phyloP scores from a whole-genome alignment of 1,284 basidiomycete genomes.

The Flammula alnicola region DNA sequence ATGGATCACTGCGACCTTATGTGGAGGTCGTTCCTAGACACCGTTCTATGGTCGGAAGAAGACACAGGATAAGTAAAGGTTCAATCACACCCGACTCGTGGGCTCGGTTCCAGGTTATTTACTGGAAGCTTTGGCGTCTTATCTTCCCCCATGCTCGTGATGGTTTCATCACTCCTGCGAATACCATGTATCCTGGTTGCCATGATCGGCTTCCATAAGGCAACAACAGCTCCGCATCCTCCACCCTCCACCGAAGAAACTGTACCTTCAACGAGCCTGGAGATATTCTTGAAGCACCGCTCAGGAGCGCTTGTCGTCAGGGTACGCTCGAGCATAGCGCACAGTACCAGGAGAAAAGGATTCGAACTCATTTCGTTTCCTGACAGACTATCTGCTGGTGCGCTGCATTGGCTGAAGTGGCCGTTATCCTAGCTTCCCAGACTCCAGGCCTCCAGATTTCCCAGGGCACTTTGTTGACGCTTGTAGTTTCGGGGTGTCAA shows the following conservation, averaged over 20 bases:
- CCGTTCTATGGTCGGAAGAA: slow-evolving; percentile 19
- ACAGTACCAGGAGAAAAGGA: background rate
- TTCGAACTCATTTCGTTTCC: background rate
- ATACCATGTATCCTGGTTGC: slow-evolving; percentile 43
- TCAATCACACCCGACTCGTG: no score
- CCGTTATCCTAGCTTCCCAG: slow-evolving; percentile 36
- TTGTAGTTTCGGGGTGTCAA: slow-evolving; percentile 29
- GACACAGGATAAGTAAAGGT: slow-evolving; percentile 5
- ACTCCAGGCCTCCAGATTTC: slow-evolving; percentile 26
- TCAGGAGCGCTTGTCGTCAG: slow-evolving; percentile 36
- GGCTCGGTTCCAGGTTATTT: no score
- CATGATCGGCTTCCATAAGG: slow-evolving; percentile 40
- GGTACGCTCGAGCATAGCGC: slow-evolving; percentile 25
- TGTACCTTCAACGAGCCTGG: slow-evolving; percentile 36
- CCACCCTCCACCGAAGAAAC: slow-evolving; percentile 40
- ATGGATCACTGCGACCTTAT: slow-evolving; percentile 5
- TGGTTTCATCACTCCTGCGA: slow-evolving; percentile 22
- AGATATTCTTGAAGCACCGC: slow-evolving; percentile 38
- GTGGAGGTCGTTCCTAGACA: slow-evolving; percentile 5
- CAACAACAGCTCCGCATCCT: slow-evolving; percentile 44
- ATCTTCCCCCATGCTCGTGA: background rate
- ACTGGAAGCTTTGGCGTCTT: background rate
- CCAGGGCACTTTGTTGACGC: slow-evolving; percentile 28
- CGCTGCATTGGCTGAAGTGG: slow-evolving; percentile 38
- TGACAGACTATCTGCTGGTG: slow-evolving; percentile 42